Evolutionary conservation across 164 flowering plant genomes (phyloP), one percentile per base, ranked within the genome.

Genomic region (Sedum album): DNA sequence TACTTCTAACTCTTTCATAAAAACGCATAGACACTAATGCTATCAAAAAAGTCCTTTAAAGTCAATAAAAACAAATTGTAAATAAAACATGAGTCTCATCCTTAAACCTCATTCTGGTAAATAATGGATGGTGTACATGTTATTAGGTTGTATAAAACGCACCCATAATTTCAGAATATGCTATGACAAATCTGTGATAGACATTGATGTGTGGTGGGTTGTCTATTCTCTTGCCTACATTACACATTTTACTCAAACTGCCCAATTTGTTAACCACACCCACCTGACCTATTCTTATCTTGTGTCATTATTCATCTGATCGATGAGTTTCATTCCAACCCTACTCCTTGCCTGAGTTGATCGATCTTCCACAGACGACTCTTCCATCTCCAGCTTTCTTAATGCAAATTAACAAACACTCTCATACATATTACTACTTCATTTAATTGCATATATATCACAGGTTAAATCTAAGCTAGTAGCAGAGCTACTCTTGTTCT

Each of bases 241-340:
- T 55, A 3, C 31, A 26, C 61, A 55, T 25, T 51, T 55, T 55
- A 31, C 61, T 55, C 61, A 26, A 25, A 55, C 61, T 55, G 26
- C 61, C 31, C 61, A 55, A 26, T 55, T 55, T 55, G 61, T 55
- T 55, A 26, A 55, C 31, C 31, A 55, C 61, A 55, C 61, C 61
- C 31, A 55, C 18, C 61, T 55, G 60, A 53, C 28, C 46, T 41
- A 41, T 18, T 4, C 53, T 25, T 21, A 25, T 53, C 60, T 1
- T 53, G 60, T 28, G 60, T 23, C 28, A 49, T 13, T 6, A 23
- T 8, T 55, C 31, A 55, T 55, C 30, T 55, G 31, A 41, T n/a
- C n/a, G n/a, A n/a, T n/a, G n/a, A n/a, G n/a, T 11, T 41, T 35
- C 3, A 35, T 35, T 41, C 46, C 46, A 41, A 41, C 46, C 28